Percentiles rank a stretch among this genome's conserved stretches.
Evolutionary conservation across 306 rosid species (phyloP).

Genomic region (Castanea sativa): DNA sequence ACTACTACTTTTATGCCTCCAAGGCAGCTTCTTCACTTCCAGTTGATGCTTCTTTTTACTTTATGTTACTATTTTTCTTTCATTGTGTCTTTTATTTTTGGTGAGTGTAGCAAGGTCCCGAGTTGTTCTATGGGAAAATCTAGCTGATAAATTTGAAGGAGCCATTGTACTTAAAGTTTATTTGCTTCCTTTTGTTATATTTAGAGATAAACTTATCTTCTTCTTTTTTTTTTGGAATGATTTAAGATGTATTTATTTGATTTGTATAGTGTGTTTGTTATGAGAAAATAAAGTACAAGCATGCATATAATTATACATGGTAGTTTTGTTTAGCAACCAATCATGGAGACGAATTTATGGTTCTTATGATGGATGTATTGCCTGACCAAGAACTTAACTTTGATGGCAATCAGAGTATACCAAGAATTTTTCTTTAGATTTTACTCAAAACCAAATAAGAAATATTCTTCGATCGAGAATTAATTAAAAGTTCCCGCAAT

Average conservation of each 20-base stretch:
- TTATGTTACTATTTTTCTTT: constrained; percentile 25
- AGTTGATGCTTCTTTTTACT: constrained; percentile 1
- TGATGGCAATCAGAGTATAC: no score
- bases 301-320: neutral
- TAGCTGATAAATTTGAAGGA: constrained; percentile 9
- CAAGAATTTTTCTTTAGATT: no score
- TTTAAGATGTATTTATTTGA: neutral
- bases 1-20: constrained; percentile 57
- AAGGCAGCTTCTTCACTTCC: constrained; percentile 43
- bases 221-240: neutral
- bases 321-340: neutral
- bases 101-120: constrained; percentile 4
- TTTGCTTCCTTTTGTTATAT: neutral
- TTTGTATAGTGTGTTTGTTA: neutral
- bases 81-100: constrained; percentile 25
- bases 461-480: neutral
- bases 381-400: no score
- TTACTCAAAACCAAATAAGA: no score
- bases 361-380: neutral
- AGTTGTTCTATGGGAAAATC: constrained; percentile 15
- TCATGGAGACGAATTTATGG: neutral
- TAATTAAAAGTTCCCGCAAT: neutral
- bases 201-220: neutral
- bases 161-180: neutral
- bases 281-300: neutral